Percentiles rank a stretch among this genome's conserved stretches.
Conservation (phyloP, 2,329 filamentous ascomycete genomes). For the Fonsecaea multimorphosa region DNA sequence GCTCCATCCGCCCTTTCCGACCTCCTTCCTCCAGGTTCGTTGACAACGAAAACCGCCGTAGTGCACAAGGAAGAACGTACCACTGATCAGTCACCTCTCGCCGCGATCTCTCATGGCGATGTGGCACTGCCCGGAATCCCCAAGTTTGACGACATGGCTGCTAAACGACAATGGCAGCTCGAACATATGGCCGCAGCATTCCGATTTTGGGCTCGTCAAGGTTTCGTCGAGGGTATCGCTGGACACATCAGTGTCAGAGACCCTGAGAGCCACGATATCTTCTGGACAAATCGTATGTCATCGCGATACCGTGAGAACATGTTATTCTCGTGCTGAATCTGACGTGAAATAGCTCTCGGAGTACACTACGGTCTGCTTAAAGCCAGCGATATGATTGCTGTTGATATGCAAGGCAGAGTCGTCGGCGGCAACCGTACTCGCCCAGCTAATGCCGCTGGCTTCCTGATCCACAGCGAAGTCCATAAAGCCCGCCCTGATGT, state of each 20-base stretch:
- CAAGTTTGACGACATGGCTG: constrained; percentile 57
- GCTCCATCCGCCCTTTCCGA: no score
- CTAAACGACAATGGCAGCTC: constrained; percentile 67
- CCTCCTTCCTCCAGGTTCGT: no score
- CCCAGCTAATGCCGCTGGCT: constrained; percentile 70
- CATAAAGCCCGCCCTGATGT: constrained; percentile 70
- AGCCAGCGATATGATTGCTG: constrained; percentile 69
- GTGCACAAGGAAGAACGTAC: no score
- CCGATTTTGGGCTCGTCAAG: constrained; percentile 68
- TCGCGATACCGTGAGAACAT: background rate
- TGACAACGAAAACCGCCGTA: no score
- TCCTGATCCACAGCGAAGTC: constrained; percentile 71
- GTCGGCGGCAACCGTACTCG: constrained; percentile 66
- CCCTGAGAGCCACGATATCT: constrained; percentile 64
- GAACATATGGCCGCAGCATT: constrained; percentile 72
- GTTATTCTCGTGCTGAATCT: background rate
- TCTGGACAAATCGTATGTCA: constrained; percentile 66
- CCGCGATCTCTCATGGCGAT: constrained; percentile 37
- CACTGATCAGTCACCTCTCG: constrained; percentile 26
- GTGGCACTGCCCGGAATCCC: constrained; percentile 52
- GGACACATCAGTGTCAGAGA: constrained; percentile 72
- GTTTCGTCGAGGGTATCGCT: constrained; percentile 70
- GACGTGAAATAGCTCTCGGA: constrained; percentile 52
- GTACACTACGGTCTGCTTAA: constrained; percentile 69
- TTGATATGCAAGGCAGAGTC: constrained; percentile 67